Evolutionary conservation across 352 stramenopile species (phyloP), one percentile per base, ranked within the genome.

Genomic region (Phytophthora boehmeriae): DNA sequence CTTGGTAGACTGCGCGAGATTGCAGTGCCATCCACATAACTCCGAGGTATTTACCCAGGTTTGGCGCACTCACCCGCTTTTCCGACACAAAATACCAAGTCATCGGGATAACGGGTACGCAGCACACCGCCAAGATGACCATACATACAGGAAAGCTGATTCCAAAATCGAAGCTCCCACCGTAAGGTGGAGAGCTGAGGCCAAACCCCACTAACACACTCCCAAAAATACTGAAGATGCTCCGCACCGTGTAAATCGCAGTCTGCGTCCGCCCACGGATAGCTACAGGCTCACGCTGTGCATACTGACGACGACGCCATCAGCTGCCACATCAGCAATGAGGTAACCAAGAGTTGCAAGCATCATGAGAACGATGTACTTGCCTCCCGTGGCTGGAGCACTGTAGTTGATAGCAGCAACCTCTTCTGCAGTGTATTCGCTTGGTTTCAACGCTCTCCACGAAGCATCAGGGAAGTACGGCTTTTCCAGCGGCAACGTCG

Each of bases 341-440:
- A 88, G 45, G 63, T 86, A 88, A 1, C 75, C 78, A 4, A 86
- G 56, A 19, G 75, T 73, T 8, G 69, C 70, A 17, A 84, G 20
- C 71, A 84, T 82, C 73, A 85, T 84, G 6, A 86, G 55, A 8
- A 88, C 49, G 20, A 88, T 51, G 57, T 81, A 88, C 46, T 81
- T 83, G 54, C 61, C 51, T 59, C 68, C 78, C 4, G 59, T 53
- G 22, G 54, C 45, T 14, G 71, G 68, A 13, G 75, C 75, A 5
- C 63, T 13, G 16, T 66, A 47, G 54, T 88, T 84, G 35, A 87
- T 68, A 0, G 51, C 47, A 9, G 55, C 39, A 11, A 62, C 36
- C 39, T 75, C 46, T 1, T 68, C 57, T 4, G 38, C 27, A 9
- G 59, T 63, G 39, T 78, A 73, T 34, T 76, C 46, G 9, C 51